Conservation (phyloP, 345 rosid species). For the Lumnitzera littorea region DNA sequence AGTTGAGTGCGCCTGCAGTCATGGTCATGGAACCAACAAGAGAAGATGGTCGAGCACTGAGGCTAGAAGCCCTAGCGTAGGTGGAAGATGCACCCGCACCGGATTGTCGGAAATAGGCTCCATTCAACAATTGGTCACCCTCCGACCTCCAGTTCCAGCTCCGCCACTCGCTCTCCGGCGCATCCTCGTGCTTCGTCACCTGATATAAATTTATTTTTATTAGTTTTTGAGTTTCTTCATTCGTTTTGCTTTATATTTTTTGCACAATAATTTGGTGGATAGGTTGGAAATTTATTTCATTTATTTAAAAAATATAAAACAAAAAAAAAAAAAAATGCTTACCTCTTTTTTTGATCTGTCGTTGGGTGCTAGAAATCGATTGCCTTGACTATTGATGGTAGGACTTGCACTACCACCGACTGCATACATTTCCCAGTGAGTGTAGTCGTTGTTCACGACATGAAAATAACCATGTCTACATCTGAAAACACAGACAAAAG, state of each 20-base stretch:
- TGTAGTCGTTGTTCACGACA: conserved; percentile 83
- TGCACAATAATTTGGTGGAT: no score
- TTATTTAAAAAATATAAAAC: no score
- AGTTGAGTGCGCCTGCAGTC: conserved; percentile 51
- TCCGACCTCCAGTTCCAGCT: conserved; percentile 74
- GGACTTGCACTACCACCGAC: conserved; percentile 83
- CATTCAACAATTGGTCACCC: conserved; percentile 64
- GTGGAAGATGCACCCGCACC: conserved; percentile 46
- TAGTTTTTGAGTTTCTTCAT: no score
- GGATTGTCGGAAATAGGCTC: conserved; percentile 55
- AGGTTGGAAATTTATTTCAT: no score
- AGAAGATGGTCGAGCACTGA: conserved; percentile 64
- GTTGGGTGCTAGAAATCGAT: conserved; percentile 68
- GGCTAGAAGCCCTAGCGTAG: conserved; percentile 65
- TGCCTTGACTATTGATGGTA: conserved; percentile 76
- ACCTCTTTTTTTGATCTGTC: conserved; percentile 52
- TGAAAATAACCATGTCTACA: conserved; percentile 79
- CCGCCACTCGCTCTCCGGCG: conserved; percentile 54
- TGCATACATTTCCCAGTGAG: conserved; percentile 85
- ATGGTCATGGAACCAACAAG: conserved; percentile 54
- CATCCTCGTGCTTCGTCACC: conserved; percentile 78
- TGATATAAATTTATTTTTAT: conserved; percentile 4
- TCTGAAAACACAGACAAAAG: conserved; percentile 21
- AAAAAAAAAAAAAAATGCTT: neutral
- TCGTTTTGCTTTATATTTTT: no score